These are phyloP conservation scores for Penicillium concentricum DNA, from an alignment of 2,329 filamentous ascomycete genomes.

Conservation along the genomic window DNA sequence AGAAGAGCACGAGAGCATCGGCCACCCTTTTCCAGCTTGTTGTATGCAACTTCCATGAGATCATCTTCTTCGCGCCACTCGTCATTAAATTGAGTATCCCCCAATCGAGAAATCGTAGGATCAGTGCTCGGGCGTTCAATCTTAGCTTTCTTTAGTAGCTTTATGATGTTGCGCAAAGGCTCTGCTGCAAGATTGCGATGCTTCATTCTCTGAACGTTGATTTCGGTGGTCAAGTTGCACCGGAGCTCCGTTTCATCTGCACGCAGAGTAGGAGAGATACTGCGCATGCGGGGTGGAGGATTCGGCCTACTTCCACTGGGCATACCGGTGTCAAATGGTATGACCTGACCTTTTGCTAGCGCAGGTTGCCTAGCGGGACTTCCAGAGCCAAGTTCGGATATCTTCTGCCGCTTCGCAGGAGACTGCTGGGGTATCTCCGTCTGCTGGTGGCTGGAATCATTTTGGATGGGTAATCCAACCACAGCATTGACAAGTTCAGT, in stretches of 20 bases:
- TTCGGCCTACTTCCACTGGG: not conserved
- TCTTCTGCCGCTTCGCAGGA: not conserved
- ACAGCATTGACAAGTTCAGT: not conserved
- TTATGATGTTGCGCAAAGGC: not conserved
- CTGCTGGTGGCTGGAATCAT: not conserved
- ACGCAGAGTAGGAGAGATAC: not conserved
- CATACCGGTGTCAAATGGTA: not conserved
- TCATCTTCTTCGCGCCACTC: conserved; percentile 2
- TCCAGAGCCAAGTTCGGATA: not conserved
- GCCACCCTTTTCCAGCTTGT: not conserved
- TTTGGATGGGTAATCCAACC: not conserved
- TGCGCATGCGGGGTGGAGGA: not conserved
- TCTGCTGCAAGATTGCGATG: not conserved
- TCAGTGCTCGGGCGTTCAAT: not conserved
- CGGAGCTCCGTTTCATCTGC: not conserved
- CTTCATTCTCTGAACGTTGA: not conserved
- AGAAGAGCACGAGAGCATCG: not conserved
- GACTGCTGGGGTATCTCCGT: not conserved
- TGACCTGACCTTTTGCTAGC: not conserved
- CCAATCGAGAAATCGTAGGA: not conserved
- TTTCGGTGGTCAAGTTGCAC: conserved; percentile 2
- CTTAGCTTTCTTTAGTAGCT: not conserved
- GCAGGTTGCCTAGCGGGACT: not conserved
- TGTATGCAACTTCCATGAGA: not conserved
- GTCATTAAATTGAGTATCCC: not conserved